A percentile compares a stretch with the other conserved stretches of the same genome.
Evolutionary conservation across 1,139 yeast genomes (phyloP).

Genomic region (Nakaseomyces glabratus): DNA sequence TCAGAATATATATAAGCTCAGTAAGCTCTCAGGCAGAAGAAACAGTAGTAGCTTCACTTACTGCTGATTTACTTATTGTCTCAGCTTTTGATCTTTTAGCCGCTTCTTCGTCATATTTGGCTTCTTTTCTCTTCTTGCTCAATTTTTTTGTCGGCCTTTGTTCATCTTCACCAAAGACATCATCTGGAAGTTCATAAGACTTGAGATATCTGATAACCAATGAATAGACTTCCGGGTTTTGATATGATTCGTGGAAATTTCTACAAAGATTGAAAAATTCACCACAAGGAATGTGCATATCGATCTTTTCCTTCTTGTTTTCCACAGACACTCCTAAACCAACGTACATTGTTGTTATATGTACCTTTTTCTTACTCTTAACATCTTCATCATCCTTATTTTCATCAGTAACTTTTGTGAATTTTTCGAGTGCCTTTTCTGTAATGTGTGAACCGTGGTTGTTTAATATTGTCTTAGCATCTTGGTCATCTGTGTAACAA

Average conservation of each 20-base stretch:
- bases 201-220: constrained; percentile 70
- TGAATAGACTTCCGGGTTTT: constrained; percentile 45
- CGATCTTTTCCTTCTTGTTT: constrained; percentile 53
- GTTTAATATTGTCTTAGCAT: constrained; percentile 46
- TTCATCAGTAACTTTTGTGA: constrained; percentile 31
- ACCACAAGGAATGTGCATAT: constrained; percentile 83
- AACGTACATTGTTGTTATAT: constrained; percentile 67
- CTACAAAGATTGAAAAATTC: constrained; percentile 79
- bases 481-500: constrained; percentile 44
- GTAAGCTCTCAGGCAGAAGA: not conserved
- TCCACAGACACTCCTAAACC: constrained; percentile 63
- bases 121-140: constrained; percentile 48
- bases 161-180: constrained; percentile 77
- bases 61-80: not conserved
- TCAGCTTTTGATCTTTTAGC: constrained; percentile 40
- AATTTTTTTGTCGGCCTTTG: constrained; percentile 55
- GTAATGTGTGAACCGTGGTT: constrained; percentile 45
- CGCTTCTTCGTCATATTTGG: constrained; percentile 69
- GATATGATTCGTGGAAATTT: constrained; percentile 58
- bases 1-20: no score
- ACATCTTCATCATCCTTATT: constrained; percentile 29
- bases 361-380: constrained; percentile 38
- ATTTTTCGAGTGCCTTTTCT: constrained; percentile 34
- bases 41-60: not conserved
- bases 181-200: constrained; percentile 71